phyloP scores from a whole-genome alignment of 768 basidiomycete species.

The Kwoniella botswanensis region DNA sequence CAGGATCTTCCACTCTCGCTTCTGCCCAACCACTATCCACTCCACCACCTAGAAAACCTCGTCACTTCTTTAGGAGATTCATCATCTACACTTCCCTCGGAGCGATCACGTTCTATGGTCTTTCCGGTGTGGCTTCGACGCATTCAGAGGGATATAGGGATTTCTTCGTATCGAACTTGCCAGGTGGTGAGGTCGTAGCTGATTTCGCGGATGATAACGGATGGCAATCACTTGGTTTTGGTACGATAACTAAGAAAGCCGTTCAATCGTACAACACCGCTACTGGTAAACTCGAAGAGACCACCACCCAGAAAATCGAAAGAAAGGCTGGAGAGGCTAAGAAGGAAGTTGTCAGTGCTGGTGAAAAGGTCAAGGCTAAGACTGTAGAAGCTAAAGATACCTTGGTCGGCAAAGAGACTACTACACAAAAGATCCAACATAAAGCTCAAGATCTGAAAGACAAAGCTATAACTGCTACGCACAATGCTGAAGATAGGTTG shows the following conservation, averaged over 20 bases:
- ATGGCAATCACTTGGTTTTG: constrained; percentile 76
- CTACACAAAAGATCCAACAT: constrained; percentile 16
- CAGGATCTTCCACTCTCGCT: constrained; percentile 38
- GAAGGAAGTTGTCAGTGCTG: constrained; percentile 23
- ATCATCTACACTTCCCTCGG: constrained; percentile 72
- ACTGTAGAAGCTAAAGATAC: constrained; percentile 25
- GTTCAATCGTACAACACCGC: constrained; percentile 28
- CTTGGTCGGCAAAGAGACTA: constrained; percentile 22
- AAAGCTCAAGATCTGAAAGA: constrained; percentile 41
- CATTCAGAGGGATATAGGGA: constrained; percentile 80
- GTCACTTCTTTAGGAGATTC: constrained; percentile 64
- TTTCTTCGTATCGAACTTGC: constrained; percentile 79
- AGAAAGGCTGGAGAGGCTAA: constrained; percentile 22
- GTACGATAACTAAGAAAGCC: constrained; percentile 50
- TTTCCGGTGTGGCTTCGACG: constrained; percentile 78
- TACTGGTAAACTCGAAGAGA: constrained; percentile 21
- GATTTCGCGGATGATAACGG: constrained; percentile 78
- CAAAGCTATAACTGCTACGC: constrained; percentile 42
- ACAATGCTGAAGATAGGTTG: constrained; percentile 63
- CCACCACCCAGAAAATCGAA: constrained; percentile 26
- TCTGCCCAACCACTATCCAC: constrained; percentile 32
- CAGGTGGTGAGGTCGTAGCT: constrained; percentile 75
- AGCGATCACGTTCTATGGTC: constrained; percentile 78
- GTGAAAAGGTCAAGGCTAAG: constrained; percentile 32
- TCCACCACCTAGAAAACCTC: constrained; percentile 33